Evolutionary conservation across 345 rosid genomes (phyloP), one percentile per base, ranked within the genome.

Genomic region (Eucalyptus marginata): DNA sequence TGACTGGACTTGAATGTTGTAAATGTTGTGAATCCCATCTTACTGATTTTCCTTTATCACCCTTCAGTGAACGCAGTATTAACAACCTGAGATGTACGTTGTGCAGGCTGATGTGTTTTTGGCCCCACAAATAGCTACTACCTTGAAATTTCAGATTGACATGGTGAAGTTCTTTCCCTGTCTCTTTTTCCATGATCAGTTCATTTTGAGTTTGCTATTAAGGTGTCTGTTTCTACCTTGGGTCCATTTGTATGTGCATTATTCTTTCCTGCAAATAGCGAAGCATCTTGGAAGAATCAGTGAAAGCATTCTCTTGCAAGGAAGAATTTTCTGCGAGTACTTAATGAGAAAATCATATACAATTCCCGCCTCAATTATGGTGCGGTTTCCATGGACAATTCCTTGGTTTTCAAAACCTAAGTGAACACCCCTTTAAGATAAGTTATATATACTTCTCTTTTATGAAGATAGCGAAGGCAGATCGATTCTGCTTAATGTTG

Each of bases 21-120:
- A 33, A 71, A 71, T 5, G 46, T 71, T 13, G 13, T 2, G 44
- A 71, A 18, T 33, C 81, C 44, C 81, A 22, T 5, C 14, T 33
- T 71, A 18, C 46, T 71, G 4, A 16, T 71, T 8, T 71, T 71
- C 81, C 46, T 71, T 71, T 33, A 10, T 33, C 81, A 0, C 43
- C 40, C 24, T 71, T 71, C 43, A 12, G 56, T 47, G 86, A 47
- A 52, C n/a, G 86, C 17, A 54, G 79, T 58, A 89, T 88, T 88
- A 85, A 89, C 81, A 47, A 86, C 43, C 76, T 8, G 27, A 49
- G 50, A 54, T 22, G 49, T 88, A 52, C 85, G 49, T 36, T 51
- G 90, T 83, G 87, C 93, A 94, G 95, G 94, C 94, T 85, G 96
- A 95, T 90, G 94, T 94, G 51, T 95, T 94, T 89, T 86, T 95